Conservation (phyloP, 257 asterid species). For the Solanum peruvianum region DNA sequence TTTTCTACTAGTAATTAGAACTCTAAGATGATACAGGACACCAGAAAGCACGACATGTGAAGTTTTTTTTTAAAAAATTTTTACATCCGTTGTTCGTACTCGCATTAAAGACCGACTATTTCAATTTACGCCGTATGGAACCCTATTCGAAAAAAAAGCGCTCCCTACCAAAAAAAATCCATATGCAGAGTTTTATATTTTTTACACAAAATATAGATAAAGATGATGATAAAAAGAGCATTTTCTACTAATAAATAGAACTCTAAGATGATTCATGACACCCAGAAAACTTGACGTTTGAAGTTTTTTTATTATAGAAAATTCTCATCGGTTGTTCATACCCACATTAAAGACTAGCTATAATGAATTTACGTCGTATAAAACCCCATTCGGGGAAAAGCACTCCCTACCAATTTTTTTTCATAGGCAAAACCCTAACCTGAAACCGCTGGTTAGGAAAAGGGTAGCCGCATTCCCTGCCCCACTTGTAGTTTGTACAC, state of each 20-base stretch:
- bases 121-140: no score
- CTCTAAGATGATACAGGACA: background rate
- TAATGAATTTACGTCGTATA: no score
- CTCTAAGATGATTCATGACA: background rate
- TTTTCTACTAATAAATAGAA: background rate
- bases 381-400: background rate
- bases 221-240: background rate
- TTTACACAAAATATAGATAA: no score
- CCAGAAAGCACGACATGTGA: no score
- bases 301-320: no score
- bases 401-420: background rate
- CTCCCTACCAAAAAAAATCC: no score
- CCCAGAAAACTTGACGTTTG: background rate
- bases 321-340: background rate
- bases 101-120: no score
- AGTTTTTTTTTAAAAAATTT: rapidly evolving
- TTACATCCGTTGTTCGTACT: no score
- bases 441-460: background rate
- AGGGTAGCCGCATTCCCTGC: background rate
- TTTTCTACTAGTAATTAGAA: background rate
- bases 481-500: background rate
- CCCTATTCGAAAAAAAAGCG: no score
- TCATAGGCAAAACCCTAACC: background rate
- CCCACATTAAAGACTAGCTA: background rate
- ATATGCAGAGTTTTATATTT: no score